Evolutionary conservation across 192 early-diverging fungal genomes (phyloP).

Genomic region (Entrophospora sp.): DNA sequence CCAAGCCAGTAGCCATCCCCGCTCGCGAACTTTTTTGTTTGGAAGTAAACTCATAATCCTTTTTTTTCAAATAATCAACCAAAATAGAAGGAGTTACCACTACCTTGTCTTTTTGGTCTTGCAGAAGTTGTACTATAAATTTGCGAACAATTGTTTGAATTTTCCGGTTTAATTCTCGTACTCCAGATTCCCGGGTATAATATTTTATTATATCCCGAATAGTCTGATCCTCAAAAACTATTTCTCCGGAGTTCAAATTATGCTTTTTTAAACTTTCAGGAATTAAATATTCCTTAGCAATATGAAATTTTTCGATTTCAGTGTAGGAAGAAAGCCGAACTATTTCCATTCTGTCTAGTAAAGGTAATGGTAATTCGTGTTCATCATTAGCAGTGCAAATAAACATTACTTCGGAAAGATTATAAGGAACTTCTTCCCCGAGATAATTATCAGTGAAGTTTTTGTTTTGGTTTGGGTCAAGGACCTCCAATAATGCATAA

Average conservation of each 20-base stretch:
- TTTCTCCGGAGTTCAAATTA: constrained; percentile 7
- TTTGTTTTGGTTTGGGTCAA: constrained; percentile 2
- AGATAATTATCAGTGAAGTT: constrained; percentile 7
- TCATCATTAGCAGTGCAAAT: constrained; percentile 11
- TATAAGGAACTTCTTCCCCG: constrained; percentile 1
- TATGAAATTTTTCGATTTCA: constrained; percentile 13
- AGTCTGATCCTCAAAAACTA: constrained; percentile 10
- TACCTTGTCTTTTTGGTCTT: not conserved
- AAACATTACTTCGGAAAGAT: constrained; percentile 12
- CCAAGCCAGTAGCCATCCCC: not conserved
- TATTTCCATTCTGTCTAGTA: constrained; percentile 3
- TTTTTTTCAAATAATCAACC: constrained; percentile 2
- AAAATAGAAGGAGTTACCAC: not conserved
- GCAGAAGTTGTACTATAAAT: constrained; percentile 1
- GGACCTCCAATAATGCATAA: not conserved
- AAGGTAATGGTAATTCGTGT: not conserved
- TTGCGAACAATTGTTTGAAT: constrained; percentile 6
- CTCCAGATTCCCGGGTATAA: constrained; percentile 2
- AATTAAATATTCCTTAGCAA: not conserved
- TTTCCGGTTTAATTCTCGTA: not conserved
- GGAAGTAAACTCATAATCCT: constrained; percentile 4
- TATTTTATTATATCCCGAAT: constrained; percentile 8
- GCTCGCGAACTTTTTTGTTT: not conserved
- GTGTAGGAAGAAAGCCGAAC: constrained; percentile 12
- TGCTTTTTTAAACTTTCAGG: constrained; percentile 10